These are phyloP conservation scores for Thielaviopsis ethacetica DNA, from an alignment of 2,329 filamentous ascomycete genomes.

Conservation along the genomic window DNA sequence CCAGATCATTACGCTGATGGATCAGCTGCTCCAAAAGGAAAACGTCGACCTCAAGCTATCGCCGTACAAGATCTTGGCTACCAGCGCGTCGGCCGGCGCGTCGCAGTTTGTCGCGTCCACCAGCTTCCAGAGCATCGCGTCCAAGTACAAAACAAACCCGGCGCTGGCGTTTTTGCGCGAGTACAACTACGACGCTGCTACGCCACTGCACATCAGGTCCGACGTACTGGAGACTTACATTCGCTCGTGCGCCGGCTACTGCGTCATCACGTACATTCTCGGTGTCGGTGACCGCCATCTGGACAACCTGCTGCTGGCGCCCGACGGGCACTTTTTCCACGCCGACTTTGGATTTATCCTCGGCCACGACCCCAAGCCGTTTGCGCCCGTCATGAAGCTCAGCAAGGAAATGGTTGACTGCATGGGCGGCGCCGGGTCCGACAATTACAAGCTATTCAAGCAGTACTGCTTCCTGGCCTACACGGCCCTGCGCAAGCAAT, in stretches of 20 bases:
- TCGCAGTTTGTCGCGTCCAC: constrained; percentile 87
- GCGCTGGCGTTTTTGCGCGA: constrained; percentile 72
- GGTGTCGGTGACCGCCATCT: constrained; percentile 92
- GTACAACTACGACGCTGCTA: constrained; percentile 73
- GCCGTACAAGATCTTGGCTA: constrained; percentile 91
- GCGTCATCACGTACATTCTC: constrained; percentile 94
- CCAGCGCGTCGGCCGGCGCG: constrained; percentile 72
- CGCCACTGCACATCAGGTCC: constrained; percentile 72
- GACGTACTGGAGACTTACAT: constrained; percentile 92
- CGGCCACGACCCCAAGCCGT: constrained; percentile 90
- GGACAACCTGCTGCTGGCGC: constrained; percentile 82
- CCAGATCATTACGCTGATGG: constrained; percentile 94
- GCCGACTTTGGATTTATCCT: constrained; percentile 98
- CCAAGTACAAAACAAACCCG: constrained; percentile 59
- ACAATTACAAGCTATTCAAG: constrained; percentile 78
- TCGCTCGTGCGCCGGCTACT: constrained; percentile 92
- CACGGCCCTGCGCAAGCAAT: constrained; percentile 74
- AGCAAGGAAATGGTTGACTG: constrained; percentile 97
- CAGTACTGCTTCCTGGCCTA: constrained; percentile 95
- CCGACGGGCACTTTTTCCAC: constrained; percentile 91
- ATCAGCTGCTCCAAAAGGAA: constrained; percentile 84
- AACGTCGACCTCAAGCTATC: constrained; percentile 90
- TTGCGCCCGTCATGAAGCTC: constrained; percentile 92
- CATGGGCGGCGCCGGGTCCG: constrained; percentile 73
- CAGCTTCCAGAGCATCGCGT: constrained; percentile 65